Evolutionary conservation across 129 eudicot species (phyloP).

Genomic region (Kitagawia praeruptora): DNA sequence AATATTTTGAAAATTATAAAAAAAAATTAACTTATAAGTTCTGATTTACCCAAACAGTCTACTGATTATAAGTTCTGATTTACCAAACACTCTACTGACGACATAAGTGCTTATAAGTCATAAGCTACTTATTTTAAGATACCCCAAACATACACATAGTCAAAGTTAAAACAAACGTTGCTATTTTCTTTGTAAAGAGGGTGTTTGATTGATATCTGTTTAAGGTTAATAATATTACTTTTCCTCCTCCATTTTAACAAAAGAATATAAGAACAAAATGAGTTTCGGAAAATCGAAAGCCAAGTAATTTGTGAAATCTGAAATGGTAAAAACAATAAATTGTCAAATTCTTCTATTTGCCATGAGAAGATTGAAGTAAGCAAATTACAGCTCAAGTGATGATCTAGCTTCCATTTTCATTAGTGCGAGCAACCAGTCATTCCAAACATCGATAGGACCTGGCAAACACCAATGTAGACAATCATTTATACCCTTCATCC

Average conservation of each 20-base stretch:
- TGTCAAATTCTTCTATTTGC: background rate
- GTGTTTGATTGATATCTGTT: too few relatives aligned
- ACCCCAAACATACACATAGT: too few relatives aligned
- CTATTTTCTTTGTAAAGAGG: too few relatives aligned
- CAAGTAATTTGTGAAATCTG: background rate
- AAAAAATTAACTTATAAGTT: too few relatives aligned
- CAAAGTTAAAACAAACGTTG: too few relatives aligned
- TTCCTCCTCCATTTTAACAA: background rate
- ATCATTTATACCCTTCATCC: slow-evolving; percentile 49
- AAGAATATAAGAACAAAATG: too few relatives aligned
- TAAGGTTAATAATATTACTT: background rate
- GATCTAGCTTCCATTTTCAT: background rate
- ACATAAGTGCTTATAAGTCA: too few relatives aligned
- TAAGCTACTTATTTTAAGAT: too few relatives aligned
- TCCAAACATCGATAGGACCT: slow-evolving; percentile 56
- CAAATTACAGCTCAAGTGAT: background rate
- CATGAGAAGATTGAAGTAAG: background rate
- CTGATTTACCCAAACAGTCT: too few relatives aligned
- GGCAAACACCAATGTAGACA: slow-evolving; percentile 62
- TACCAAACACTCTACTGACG: too few relatives aligned
- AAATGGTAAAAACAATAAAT: background rate
- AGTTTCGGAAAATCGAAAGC: background rate
- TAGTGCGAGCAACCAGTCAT: slow-evolving; percentile 29
- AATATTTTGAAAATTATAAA: too few relatives aligned
- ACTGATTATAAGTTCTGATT: too few relatives aligned